These are phyloP conservation scores for Penicillium argentinense DNA, from an alignment of 495 filamentous ascomycete genomes.

Conservation along the genomic window DNA sequence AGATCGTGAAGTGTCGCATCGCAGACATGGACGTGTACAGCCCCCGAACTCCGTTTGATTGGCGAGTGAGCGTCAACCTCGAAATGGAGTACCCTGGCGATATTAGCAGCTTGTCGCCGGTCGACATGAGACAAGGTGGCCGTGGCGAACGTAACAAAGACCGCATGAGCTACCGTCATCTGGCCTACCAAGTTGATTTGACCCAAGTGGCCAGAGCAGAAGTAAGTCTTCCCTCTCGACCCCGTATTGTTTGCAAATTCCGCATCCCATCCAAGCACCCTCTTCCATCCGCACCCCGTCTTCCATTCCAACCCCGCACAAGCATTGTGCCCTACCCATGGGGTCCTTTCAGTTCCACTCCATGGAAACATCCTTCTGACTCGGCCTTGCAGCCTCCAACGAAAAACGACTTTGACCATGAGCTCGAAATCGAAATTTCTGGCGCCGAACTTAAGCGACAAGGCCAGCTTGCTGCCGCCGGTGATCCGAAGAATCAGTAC, in stretches of 20 bases:
- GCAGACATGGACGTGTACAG: conserved; percentile 79
- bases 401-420: conserved; percentile 70
- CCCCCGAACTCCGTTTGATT: conserved; percentile 72
- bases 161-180: conserved; percentile 81
- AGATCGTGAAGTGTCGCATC: conserved; percentile 87
- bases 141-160: conserved; percentile 75
- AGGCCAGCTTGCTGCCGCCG: conserved; percentile 56
- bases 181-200: conserved; percentile 82
- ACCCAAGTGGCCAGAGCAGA: conserved; percentile 74
- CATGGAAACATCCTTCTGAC: conserved; percentile 18
- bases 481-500: conserved; percentile 63
- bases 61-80: conserved; percentile 83
- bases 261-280: neutral
- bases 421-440: conserved; percentile 83
- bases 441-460: conserved; percentile 66
- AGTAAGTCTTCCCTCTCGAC: conserved; percentile 43
- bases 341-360: conserved; percentile 4
- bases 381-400: conserved; percentile 33
- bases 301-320: too few species aligned
- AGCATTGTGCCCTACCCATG: too few species aligned
- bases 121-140: conserved; percentile 30
- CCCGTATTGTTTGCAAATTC: too few species aligned
- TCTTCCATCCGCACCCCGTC: too few species aligned
- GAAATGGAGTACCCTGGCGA: conserved; percentile 85
- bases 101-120: conserved; percentile 49